Evolutionary conservation across 2,329 filamentous ascomycete species (phyloP), one percentile per base, ranked within the genome.

Genomic region (Leptosphaerulina australis): DNA sequence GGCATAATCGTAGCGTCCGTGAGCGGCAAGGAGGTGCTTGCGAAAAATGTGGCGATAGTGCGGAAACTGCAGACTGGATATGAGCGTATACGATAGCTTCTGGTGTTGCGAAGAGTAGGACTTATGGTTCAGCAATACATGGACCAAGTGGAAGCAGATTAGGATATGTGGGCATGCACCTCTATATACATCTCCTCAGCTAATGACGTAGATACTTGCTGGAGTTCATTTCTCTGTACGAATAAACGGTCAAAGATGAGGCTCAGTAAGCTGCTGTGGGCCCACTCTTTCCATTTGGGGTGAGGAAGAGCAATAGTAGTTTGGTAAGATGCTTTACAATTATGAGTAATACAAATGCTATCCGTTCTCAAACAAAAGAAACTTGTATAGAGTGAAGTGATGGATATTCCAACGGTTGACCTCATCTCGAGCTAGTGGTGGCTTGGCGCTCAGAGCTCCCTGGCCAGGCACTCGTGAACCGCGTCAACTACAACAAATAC

Each of bases 401-500:
- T 15, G 12, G 7, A 28, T n/a, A 22, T 15, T 40, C 11, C n/a
- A 14, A 35, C 15, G 25, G 14, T 33, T 40, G 31, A 43, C 41
- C 37, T 39, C 36, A 50, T 39, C 33, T 45, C 31, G 26, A 46
- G 35, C 31, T 41, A 46, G 41, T 22, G 41, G 30, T n/a, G 28
- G 36, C 48, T 45, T 50, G 41, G 48, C 41, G 31, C n/a, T 34
- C 25, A 25, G 20, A 51, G 48, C 48, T 51, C 36, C 35, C 36
- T 14, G 24, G 35, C 18, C 29, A 50, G 48, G 48, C 48, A 50
- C 36, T 11, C 48, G 40, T 45, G 36, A 24, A 45, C 48, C 48
- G 40, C 48, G 48, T 44, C 36, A 46, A 51, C 48, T 35, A 28
- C 35, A 35, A 44, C 51, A 47, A 40, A 49, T 46, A 40, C 41